Base-by-base conservation (phyloP, 805 yeast genomes). In the Saturnispora ahearnii region DNA sequence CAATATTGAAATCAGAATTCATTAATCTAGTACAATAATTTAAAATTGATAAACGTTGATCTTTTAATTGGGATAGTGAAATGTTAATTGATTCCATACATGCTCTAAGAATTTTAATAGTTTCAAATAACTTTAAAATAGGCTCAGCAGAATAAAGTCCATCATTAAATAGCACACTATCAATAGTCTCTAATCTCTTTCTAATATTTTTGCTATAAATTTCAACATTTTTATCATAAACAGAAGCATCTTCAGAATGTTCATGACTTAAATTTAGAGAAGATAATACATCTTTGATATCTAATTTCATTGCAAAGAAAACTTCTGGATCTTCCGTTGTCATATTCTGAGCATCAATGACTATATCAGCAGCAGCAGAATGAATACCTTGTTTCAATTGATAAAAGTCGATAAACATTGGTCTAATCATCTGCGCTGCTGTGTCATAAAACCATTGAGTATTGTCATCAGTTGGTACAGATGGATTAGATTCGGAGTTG, bases 271-370 rank as follows among this genome's bases (percentile, higher is more conserved):
- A 70, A 34, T 69, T 69, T 13, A 47, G 33, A 2, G 41, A 29
- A 9, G 34, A 9, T 22, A 32, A 41, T 7, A 56, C 44, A 36
- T 82, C 72, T 36, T 81, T 86, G 30, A 80, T 81, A 51, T 73
- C 73, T 66, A 84, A 36, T 24, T 42, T 50, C 29, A 51, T 45
- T 5, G 56, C 33, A 10, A 45, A 72, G 64, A 86, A 86, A 2
- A 81, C 82, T 51, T 84, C 88, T 0, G 93, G 88, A 60, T 86
- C 95, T 29, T 74, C 78, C 10, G 85, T 64, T 0, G 93, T 83
- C 10, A 86, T 65, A 11, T 79, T 71, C 60, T 87, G 95, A 0
- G 85, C 73, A 44, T 81, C 78, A 74, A 86, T 75, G 10, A 87
- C 71, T 5, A 84, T 70, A 29, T 74, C 73, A 3, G 80, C 69